phyloP scores from a whole-genome alignment of 441 rosid species.

The Corymbia citriodora region DNA sequence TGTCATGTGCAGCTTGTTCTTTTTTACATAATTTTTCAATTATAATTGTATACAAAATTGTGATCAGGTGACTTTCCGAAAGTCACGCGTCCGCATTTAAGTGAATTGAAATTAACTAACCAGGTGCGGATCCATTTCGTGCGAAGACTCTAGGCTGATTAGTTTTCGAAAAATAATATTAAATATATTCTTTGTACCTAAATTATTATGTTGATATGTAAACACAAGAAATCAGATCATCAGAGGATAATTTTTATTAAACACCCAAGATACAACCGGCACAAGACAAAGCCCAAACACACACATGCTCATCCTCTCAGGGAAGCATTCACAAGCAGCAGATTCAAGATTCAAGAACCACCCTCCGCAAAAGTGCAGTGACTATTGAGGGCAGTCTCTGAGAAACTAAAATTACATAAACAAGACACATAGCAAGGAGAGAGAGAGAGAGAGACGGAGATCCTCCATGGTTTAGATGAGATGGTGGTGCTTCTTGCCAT shows the following conservation, averaged over 20 bases:
- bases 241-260: background rate
- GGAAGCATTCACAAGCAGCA: background rate
- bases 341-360: background rate
- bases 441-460: background rate
- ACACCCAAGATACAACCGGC: background rate
- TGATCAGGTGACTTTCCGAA: background rate
- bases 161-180: background rate
- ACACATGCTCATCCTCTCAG: background rate
- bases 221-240: background rate
- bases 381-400: background rate
- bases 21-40: background rate
- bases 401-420: background rate
- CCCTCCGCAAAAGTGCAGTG: background rate
- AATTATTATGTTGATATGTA: background rate
- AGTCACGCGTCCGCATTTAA: background rate
- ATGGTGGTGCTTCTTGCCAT: slow-evolving; percentile 55
- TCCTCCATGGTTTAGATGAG: slow-evolving; percentile 13
- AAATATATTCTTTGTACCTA: background rate
- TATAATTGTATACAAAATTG: background rate
- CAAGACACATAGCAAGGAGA: background rate
- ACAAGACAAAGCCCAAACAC: background rate
- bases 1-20: background rate
- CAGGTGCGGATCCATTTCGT: background rate
- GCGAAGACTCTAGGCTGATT: background rate
- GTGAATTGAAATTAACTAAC: background rate